phyloP scores from a whole-genome alignment of 2,329 filamentous ascomycete species.

The Trichophyton mentagrophytes region DNA sequence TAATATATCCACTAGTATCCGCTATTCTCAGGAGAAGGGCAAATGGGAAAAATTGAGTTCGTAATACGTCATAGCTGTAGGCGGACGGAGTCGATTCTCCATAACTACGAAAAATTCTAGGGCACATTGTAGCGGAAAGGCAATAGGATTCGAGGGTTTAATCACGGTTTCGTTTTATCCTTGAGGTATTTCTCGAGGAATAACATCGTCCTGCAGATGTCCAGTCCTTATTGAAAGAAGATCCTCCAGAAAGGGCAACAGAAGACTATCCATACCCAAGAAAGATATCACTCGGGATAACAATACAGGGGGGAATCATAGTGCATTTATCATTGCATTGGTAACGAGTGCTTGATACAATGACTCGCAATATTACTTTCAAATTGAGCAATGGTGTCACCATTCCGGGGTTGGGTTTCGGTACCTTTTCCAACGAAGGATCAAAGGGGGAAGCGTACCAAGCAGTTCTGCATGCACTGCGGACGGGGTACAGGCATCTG shows the following conservation, averaged over 20 bases:
- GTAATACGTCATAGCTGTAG: neutral
- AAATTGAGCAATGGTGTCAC: slow-evolving; percentile 37
- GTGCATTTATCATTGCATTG: slow-evolving; percentile 33
- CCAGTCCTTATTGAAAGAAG: neutral
- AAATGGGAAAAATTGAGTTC: neutral
- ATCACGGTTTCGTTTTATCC: neutral
- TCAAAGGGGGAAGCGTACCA: slow-evolving; percentile 29
- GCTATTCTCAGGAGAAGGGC: neutral
- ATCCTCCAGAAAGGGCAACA: neutral
- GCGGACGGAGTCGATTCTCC: slow-evolving; percentile 2
- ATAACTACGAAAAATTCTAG: slow-evolving; percentile 4
- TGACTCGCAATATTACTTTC: slow-evolving; percentile 30
- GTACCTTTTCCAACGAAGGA: slow-evolving; percentile 40
- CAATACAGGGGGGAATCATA: neutral
- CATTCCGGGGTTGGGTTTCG: slow-evolving; percentile 40
- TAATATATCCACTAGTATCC: slow-evolving; percentile 1
- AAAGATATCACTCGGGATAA: neutral
- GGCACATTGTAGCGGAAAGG: neutral
- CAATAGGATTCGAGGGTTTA: neutral
- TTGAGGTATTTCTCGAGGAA: neutral
- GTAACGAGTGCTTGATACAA: slow-evolving; percentile 39
- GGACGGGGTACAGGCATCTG: slow-evolving; percentile 43
- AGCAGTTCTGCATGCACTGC: slow-evolving; percentile 36
- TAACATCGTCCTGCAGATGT: neutral
- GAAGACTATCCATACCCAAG: neutral